phyloP scores from a whole-genome alignment of 1,284 basidiomycete genomes.

The Sphaerobolus stellatus region DNA sequence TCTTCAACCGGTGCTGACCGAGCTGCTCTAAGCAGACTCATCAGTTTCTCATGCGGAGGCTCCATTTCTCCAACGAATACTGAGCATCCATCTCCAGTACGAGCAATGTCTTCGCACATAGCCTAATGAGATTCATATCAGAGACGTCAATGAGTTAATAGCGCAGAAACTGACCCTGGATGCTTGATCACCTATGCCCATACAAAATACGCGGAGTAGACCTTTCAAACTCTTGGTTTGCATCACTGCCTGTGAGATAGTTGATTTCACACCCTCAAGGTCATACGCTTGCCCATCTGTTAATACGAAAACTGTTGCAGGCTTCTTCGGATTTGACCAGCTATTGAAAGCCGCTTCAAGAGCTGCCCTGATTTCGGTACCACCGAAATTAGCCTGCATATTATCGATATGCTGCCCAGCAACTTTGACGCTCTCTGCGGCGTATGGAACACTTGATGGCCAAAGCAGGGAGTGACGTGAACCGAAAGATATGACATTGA shows the following conservation, averaged over 20 bases:
- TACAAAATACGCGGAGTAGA: conserved; percentile 10
- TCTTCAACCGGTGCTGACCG: conserved; percentile 9
- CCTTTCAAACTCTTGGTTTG: background rate
- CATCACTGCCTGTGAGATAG: background rate
- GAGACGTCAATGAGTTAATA: too few relatives aligned
- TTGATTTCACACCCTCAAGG: conserved; percentile 14
- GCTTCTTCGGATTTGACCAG: conserved; percentile 25
- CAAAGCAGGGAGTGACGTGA: conserved; percentile 32
- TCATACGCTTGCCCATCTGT: conserved; percentile 18
- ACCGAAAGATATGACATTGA: conserved; percentile 59
- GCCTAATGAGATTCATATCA: background rate
- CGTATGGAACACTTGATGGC: conserved; percentile 35
- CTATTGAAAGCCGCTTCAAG: conserved; percentile 33
- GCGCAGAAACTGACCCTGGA: conserved; percentile 3
- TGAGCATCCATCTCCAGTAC: conserved; percentile 7
- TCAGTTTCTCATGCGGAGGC: conserved; percentile 14
- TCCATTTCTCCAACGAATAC: conserved; percentile 13
- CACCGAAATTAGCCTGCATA: conserved; percentile 45
- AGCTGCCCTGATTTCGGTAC: conserved; percentile 48
- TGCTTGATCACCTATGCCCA: conserved; percentile 10
- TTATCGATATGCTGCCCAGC: conserved; percentile 29
- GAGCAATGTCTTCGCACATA: conserved; percentile 15
- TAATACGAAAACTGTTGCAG: conserved; percentile 6
- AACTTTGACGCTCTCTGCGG: conserved; percentile 18
- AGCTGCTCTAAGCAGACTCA: conserved; percentile 10